Conservation (phyloP, 1,284 basidiomycete genomes). For the Sporisorium graminicola region DNA sequence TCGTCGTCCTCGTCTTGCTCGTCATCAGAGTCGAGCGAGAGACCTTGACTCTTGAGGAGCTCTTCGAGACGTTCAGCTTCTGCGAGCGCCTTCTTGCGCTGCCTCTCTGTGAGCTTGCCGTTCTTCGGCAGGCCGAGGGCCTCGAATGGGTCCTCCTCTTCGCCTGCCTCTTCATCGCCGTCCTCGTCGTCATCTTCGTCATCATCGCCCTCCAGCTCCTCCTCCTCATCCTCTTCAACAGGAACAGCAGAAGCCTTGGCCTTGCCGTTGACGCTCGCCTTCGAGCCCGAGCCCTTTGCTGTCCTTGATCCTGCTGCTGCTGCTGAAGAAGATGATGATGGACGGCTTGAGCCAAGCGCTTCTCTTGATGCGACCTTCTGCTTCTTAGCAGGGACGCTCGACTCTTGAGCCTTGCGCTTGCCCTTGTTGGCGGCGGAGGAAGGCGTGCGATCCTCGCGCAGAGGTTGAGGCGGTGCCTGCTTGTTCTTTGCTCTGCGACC, state of each 20-base stretch:
- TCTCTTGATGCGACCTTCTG: constrained; percentile 40
- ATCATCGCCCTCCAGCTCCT: constrained; percentile 31
- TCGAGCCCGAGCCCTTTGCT: constrained; percentile 28
- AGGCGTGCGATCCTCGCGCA: constrained; percentile 73
- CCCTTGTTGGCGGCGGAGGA: constrained; percentile 49
- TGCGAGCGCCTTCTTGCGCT: constrained; percentile 66
- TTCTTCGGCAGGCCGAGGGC: constrained; percentile 57
- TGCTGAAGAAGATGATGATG: constrained; percentile 69
- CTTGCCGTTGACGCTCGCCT: constrained; percentile 26
- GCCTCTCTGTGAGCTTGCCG: constrained; percentile 62
- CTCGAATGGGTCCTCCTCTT: constrained; percentile 46
- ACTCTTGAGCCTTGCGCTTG: constrained; percentile 70
- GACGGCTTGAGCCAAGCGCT: constrained; percentile 50
- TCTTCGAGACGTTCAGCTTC: constrained; percentile 68
- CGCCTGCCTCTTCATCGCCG: constrained; percentile 32
- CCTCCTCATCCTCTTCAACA: constrained; percentile 67
- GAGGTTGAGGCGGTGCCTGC: constrained; percentile 81
- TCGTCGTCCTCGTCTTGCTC: constrained; percentile 32
- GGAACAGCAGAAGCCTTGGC: constrained; percentile 16
- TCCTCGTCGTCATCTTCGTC: constrained; percentile 43
- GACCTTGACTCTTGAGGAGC: constrained; percentile 66
- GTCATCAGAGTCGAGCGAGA: constrained; percentile 58
- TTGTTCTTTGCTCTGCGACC: constrained; percentile 91
- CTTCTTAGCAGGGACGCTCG: constrained; percentile 53
- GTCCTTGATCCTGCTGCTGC: constrained; percentile 65